phyloP scores from a whole-genome alignment of 805 yeast genomes.

The Pichia eremophila region DNA sequence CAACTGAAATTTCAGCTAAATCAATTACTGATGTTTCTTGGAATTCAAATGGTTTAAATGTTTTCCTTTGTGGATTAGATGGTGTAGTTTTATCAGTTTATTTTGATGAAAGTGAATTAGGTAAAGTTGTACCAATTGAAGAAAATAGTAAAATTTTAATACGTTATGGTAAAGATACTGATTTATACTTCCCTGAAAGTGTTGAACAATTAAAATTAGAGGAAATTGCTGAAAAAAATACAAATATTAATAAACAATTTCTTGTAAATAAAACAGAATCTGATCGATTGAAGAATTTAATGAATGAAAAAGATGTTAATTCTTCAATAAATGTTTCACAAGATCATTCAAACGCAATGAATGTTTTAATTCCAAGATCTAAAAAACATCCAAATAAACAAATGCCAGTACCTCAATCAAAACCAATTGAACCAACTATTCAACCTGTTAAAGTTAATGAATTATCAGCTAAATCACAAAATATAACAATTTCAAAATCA shows the following conservation, averaged over 20 bases:
- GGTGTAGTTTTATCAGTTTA: constrained; percentile 64
- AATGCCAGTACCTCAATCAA: constrained; percentile 10
- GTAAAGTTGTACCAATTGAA: constrained; percentile 50
- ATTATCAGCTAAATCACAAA: constrained; percentile 26
- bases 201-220: constrained; percentile 69
- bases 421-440: not conserved
- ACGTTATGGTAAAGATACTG: constrained; percentile 83
- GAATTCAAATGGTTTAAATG: constrained; percentile 68
- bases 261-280: not conserved
- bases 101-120: constrained; percentile 60
- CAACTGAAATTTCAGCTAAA: constrained; percentile 63
- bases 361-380: constrained; percentile 23
- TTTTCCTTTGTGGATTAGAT: constrained; percentile 77
- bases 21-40: constrained; percentile 85
- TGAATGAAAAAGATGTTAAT: constrained; percentile 22
- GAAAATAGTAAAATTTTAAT: constrained; percentile 61
- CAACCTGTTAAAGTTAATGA: constrained; percentile 7
- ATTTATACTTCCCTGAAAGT: constrained; percentile 81
- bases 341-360: constrained; percentile 11
- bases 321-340: not conserved
- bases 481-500: constrained; percentile 58
- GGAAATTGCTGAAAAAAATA: constrained; percentile 37
- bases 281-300: constrained; percentile 32
- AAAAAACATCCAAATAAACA: constrained; percentile 24
- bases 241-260: not conserved